Evolutionary conservation across 2,329 filamentous ascomycete genomes (phyloP).

Genomic region (Sclerotinia trifoliorum): DNA sequence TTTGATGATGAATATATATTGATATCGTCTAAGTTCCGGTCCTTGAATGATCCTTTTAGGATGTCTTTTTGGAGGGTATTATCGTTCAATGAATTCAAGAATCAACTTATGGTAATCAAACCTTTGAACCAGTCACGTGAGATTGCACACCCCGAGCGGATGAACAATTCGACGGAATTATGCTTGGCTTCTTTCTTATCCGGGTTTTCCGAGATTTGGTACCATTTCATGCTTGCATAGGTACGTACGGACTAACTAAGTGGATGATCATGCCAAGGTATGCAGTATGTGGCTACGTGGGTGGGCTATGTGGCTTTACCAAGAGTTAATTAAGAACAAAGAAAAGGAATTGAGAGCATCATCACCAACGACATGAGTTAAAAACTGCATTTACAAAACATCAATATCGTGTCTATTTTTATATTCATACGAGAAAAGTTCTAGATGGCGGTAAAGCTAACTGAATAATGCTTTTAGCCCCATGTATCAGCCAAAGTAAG

Average conservation of each 20-base stretch:
- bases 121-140: neutral
- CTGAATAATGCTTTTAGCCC: neutral
- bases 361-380: neutral
- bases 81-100: too few relatives aligned
- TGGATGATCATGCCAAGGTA: neutral
- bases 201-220: neutral
- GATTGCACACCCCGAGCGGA: neutral
- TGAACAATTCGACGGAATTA: neutral
- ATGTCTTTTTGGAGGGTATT: neutral
- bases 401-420: neutral
- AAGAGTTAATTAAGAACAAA: neutral
- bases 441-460: conserved; percentile 1
- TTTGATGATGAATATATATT: too few relatives aligned
- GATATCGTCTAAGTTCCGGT: neutral
- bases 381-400: neutral
- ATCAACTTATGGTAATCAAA: too few relatives aligned
- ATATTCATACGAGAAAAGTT: neutral
- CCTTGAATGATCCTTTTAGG: neutral
- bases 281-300: neutral
- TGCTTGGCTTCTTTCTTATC: neutral
- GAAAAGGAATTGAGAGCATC: neutral
- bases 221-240: neutral
- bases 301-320: neutral
- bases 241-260: too few relatives aligned
- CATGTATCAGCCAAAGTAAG: neutral